Base-by-base conservation (phyloP, 1,139 yeast species). In the Petasospora fabianii region DNA sequence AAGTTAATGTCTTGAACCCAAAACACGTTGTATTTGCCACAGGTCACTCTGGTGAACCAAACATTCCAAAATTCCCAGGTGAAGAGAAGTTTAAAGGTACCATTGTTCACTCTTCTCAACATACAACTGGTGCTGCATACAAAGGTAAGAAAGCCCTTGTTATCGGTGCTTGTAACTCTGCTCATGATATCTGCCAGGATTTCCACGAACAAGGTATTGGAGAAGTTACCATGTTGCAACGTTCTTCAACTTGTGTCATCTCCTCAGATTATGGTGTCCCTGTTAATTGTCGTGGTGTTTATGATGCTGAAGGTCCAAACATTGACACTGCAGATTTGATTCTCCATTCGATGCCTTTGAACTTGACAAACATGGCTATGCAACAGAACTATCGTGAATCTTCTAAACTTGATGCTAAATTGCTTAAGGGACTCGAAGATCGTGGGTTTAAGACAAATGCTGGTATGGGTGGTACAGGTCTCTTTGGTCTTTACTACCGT, bases 111-210 rank as follows among this genome's bases (percentile, higher is more conserved):
- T 64, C 71, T 10, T 63, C 70, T 3, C 56, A 60, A 36, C 68
- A 66, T 48, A 57, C 63, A 10, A 60, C 69, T 17, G 73, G 71
- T 30, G 63, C 61, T 18, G 60, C 56, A 35, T 68, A 58, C 50
- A 50, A 43, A 14, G 71, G 70, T 33, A 62, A 68, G 47, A 65
- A 61, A 35, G 72, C 68, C 0, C 44, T 69, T 19, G 73, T 69
- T 20, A 60, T 69, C 36, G 74, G 74, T 28, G 61, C 71, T 24
- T 65, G 73, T 45, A 66, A 65, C 46, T 65, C 71, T 26, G 71
- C 69, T 10, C 73, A 69, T 47, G 74, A 69, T 50, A 66, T 69
- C 34, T 63, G 69, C 28, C 70, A 65, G 36, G 74, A 69, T 52
- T 63, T 68, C 41, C 61, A 61, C 44, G 70, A 68, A 39, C 68